These are phyloP conservation scores for Plantago major DNA, from an alignment of 257 asterid species.

Conservation along the genomic window DNA sequence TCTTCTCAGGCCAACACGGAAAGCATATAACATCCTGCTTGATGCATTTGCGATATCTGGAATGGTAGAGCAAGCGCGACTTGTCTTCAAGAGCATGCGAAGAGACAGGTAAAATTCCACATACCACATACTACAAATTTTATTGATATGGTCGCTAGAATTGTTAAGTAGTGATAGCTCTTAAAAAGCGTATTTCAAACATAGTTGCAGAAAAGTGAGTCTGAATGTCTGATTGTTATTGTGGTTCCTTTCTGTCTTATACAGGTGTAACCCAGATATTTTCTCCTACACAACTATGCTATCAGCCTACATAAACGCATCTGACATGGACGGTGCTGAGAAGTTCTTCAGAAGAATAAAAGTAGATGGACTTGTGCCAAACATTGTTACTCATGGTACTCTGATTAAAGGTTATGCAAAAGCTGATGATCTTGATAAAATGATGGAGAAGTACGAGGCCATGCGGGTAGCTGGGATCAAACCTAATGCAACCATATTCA, in stretches of 20 bases:
- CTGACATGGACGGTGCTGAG: slow-evolving; percentile 96
- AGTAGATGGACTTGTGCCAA: slow-evolving; percentile 70
- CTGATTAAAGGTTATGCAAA: slow-evolving; percentile 85
- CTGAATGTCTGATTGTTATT: background rate
- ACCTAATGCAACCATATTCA: slow-evolving; percentile 60
- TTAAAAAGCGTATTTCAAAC: background rate
- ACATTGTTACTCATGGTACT: slow-evolving; percentile 66
- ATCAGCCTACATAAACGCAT: slow-evolving; percentile 74
- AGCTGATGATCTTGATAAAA: slow-evolving; percentile 57
- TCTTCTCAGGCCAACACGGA: slow-evolving; percentile 77
- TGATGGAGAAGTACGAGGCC: slow-evolving; percentile 77
- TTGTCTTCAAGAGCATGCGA: slow-evolving; percentile 95
- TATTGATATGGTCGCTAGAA: background rate
- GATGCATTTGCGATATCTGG: slow-evolving; percentile 99
- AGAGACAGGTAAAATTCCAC: slow-evolving; percentile 61
- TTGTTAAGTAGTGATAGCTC: background rate
- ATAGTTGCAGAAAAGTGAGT: background rate
- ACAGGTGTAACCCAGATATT: slow-evolving; percentile 81
- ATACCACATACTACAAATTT: background rate
- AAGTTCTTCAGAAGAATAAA: slow-evolving; percentile 75
- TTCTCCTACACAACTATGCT: slow-evolving; percentile 90
- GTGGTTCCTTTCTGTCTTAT: slow-evolving; percentile 8
- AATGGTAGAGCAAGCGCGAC: slow-evolving; percentile 89
- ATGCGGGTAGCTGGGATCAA: slow-evolving; percentile 62
- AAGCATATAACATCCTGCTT: slow-evolving; percentile 89